Base-by-base conservation (phyloP, 257 asterid genomes). In the Salvia splendens region DNA sequence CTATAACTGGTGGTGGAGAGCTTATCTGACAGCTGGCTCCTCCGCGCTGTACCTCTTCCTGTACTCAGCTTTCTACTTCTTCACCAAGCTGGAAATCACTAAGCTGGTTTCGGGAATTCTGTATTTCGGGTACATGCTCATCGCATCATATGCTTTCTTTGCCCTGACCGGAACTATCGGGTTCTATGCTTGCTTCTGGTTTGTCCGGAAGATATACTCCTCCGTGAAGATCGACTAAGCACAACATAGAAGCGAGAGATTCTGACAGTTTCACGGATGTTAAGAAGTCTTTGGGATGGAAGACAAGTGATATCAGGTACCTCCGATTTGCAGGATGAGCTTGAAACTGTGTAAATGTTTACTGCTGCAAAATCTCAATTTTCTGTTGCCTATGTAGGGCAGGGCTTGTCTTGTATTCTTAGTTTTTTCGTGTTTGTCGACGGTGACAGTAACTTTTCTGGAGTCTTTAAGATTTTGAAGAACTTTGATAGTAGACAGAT, bases 1-100 rank as follows among this genome's bases (percentile, higher is more conserved):
- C 80, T 85, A 90, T 62, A 69, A 87, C 20, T 90, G 97, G 97
- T 90, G 97, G 97, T 90, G 97, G 97, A 87, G 97, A 78, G 97
- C 97, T 63, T 90, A 90, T 73, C 73, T 90, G 14, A 90, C 94
- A 0, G 88, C 97, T 28, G 97, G 97, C 56, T 90, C 97, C 66
- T 90, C 97, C 2, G 97, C 95, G 24, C 65, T 90, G 40, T 90
- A 90, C 84, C 88, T 90, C 42, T 90, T 90, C 85, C 80, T 87
- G 16, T 90, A 90, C 87, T 90, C 97, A 4, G 69, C 86, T 59
- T 90, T 90, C 86, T 90, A 90, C 86, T 90, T 90, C 85, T 90
- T 90, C 83, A 87, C 97, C 68, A 90, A 90, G 87, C 60, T 90
- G 91, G 97, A 90, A 73, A 90, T 90, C 24, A 72, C 92, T 0